A percentile compares a stretch with the other conserved stretches of the same genome.
phyloP scores from a whole-genome alignment of 768 basidiomycete species.

The Cystofilobasidium macerans region DNA sequence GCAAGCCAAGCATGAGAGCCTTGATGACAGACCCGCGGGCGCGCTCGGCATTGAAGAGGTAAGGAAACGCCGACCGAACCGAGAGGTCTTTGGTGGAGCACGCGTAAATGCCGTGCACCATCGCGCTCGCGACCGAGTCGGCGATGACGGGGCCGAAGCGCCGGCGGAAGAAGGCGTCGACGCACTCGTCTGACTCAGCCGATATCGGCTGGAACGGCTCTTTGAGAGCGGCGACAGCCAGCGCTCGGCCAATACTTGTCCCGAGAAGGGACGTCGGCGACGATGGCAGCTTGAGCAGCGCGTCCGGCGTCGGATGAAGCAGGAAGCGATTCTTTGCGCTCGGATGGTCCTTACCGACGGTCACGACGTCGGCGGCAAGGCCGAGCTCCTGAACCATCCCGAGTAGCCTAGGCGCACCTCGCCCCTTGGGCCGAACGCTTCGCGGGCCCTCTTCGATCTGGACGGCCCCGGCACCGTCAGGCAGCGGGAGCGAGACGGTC shows the following conservation, averaged over 20 bases:
- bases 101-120: constrained; percentile 89
- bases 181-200: constrained; percentile 54
- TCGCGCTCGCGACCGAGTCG: constrained; percentile 59
- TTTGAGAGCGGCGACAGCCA: constrained; percentile 49
- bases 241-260: constrained; percentile 35
- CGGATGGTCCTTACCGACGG: constrained; percentile 54
- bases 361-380: constrained; percentile 52
- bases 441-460: constrained; percentile 78
- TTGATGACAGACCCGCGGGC: constrained; percentile 60
- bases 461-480: constrained; percentile 35
- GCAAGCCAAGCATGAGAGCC: constrained; percentile 41
- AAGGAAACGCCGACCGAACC: constrained; percentile 64
- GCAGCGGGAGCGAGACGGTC: constrained; percentile 1
- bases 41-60: constrained; percentile 56
- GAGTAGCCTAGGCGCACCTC: constrained; percentile 52
- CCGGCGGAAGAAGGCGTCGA: constrained; percentile 64
- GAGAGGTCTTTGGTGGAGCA: constrained; percentile 67
- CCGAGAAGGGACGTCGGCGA: constrained; percentile 40
- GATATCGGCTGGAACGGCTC: constrained; percentile 47
- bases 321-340: constrained; percentile 71
- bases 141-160: constrained; percentile 66
- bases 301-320: constrained; percentile 35
- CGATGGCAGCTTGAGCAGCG: constrained; percentile 46
- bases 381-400: constrained; percentile 73
- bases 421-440: constrained; percentile 61